These are phyloP conservation scores for Calonectria pseudoturangicola DNA, from an alignment of 2,329 filamentous ascomycete species.

Conservation along the genomic window DNA sequence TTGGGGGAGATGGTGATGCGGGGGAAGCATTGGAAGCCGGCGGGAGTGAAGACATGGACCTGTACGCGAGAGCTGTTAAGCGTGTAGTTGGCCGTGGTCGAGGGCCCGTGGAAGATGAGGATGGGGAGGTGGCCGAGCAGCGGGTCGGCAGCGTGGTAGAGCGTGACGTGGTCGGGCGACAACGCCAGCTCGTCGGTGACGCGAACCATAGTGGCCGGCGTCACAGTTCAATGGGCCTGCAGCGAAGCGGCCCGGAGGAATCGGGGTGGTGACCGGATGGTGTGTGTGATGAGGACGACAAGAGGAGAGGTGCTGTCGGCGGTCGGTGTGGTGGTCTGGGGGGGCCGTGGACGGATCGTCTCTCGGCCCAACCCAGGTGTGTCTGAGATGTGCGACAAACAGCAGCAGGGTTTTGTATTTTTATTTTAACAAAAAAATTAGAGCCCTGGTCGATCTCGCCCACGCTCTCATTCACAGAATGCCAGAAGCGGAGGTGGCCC, in stretches of 20 bases:
- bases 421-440: slow-evolving; percentile 26
- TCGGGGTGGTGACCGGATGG: slow-evolving; percentile 46
- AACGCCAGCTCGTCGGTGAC: slow-evolving; percentile 86
- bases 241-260: slow-evolving; percentile 42
- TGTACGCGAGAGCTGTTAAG: slow-evolving; percentile 95
- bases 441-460: not conserved
- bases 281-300: slow-evolving; percentile 13
- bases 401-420: slow-evolving; percentile 29
- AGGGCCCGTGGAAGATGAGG: slow-evolving; percentile 93
- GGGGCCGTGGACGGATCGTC: slow-evolving; percentile 28
- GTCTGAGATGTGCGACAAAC: slow-evolving; percentile 33
- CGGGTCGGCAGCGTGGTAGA: slow-evolving; percentile 93
- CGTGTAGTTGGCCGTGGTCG: slow-evolving; percentile 90
- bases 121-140: slow-evolving; percentile 87
- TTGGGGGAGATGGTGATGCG: slow-evolving; percentile 95
- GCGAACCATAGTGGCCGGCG: slow-evolving; percentile 83
- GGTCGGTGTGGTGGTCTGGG: slow-evolving; percentile 32
- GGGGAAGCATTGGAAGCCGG: slow-evolving; percentile 91
- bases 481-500: slow-evolving; percentile 7
- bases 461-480: slow-evolving; percentile 45
- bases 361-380: slow-evolving; percentile 32
- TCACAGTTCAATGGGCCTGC: slow-evolving; percentile 51
- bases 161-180: slow-evolving; percentile 86
- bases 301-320: slow-evolving; percentile 16
- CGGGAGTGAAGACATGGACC: slow-evolving; percentile 92